Conservation (phyloP, 495 filamentous ascomycete species). For the Jackrogersella minutella region DNA sequence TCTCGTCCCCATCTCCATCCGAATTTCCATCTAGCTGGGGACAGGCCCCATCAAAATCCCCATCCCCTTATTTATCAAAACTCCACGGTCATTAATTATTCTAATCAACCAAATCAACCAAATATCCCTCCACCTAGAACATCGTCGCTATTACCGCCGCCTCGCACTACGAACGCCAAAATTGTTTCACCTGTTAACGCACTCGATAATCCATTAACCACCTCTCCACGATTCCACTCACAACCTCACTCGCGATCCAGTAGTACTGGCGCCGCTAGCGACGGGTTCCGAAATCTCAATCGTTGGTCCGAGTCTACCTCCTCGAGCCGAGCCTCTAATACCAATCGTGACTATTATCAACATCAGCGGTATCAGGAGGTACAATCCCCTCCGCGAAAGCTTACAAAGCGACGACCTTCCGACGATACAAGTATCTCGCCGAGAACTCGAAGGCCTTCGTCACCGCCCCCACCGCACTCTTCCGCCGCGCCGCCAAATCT, state of each 20-base stretch:
- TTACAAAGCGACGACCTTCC: conserved; percentile 34
- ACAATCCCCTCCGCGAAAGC: conserved; percentile 40
- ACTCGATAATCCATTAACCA: conserved; percentile 1
- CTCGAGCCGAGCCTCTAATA: conserved; percentile 69
- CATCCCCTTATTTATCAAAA: conserved; percentile 18
- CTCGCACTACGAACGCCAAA: conserved; percentile 42
- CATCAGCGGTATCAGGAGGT: conserved; percentile 3
- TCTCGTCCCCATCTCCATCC: conserved; percentile 20
- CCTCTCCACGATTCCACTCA: conserved; percentile 5
- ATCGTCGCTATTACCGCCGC: conserved; percentile 49
- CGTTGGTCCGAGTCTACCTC: conserved; percentile 83
- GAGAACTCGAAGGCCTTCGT: conserved; percentile 25
- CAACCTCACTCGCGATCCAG: conserved; percentile 52
- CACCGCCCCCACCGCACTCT: conserved; percentile 45
- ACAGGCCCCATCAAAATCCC: conserved; percentile 24
- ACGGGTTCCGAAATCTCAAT: conserved; percentile 77
- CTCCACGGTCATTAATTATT: background rate
- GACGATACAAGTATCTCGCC: conserved; percentile 33
- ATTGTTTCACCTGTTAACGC: conserved; percentile 35
- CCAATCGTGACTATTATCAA: background rate
- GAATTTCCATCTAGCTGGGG: conserved; percentile 17
- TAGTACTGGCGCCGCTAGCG: conserved; percentile 59
- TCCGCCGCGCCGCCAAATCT: conserved; percentile 46
- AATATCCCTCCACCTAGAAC: conserved; percentile 43
- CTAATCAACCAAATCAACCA: conserved; percentile 1